Conservation (phyloP, 441 rosid genomes). For the Pelargonium myrrhifolium region DNA sequence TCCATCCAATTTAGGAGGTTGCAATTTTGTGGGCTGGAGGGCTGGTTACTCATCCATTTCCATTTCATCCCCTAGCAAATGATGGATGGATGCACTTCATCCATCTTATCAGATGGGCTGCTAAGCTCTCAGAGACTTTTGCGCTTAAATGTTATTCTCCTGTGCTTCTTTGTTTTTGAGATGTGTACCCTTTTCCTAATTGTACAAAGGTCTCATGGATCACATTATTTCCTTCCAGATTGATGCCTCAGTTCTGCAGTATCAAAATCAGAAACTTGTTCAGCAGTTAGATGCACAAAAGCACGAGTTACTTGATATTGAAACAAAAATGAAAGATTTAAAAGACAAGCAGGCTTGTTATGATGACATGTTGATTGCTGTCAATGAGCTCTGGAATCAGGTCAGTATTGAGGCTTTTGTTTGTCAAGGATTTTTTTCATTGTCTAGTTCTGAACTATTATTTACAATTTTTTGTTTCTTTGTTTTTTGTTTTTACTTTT, state of each 20-base stretch:
- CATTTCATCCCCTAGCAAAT: background rate
- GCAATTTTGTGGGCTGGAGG: background rate
- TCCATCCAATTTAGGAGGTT: background rate
- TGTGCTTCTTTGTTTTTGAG: background rate
- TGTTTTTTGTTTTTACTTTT: slow-evolving; percentile 10
- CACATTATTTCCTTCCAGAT: slow-evolving; percentile 31
- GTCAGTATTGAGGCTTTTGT: slow-evolving; percentile 26
- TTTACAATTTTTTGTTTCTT: slow-evolving; percentile 1
- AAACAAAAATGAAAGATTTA: slow-evolving; percentile 45
- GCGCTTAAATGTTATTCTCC: background rate
- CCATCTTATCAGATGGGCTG: background rate
- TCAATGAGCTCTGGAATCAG: slow-evolving; percentile 80
- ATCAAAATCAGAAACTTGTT: slow-evolving; percentile 76
- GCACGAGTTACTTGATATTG: slow-evolving; percentile 61
- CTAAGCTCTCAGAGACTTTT: background rate
- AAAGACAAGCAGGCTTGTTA: slow-evolving; percentile 51
- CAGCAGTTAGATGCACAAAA: slow-evolving; percentile 71
- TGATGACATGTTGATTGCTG: slow-evolving; percentile 50
- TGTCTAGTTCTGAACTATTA: background rate
- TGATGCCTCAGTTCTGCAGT: slow-evolving; percentile 69
- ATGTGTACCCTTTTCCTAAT: background rate
- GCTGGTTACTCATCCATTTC: background rate
- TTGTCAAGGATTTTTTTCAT: background rate
- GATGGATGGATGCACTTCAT: background rate
- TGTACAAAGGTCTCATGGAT: slow-evolving; percentile 6